phyloP scores from a whole-genome alignment of 371 early-diverging fungal genomes.

The Parasitella parasitica region DNA sequence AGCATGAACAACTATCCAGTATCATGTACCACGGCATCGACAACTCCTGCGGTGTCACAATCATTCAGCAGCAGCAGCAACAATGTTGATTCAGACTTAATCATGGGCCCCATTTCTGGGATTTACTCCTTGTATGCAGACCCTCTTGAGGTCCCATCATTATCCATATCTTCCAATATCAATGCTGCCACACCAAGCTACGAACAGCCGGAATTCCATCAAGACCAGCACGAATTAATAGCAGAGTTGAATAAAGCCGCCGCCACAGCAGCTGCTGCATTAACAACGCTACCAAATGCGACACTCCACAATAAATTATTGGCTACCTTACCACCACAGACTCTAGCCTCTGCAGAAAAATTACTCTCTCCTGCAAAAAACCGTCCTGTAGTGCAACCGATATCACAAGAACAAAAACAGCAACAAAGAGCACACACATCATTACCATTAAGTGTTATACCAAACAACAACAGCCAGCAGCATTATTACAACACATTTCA shows the following conservation, averaged over 20 bases:
- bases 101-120: neutral
- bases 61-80: neutral
- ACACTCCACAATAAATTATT: conserved; percentile 38
- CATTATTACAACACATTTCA: conserved; percentile 26
- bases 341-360: conserved; percentile 37
- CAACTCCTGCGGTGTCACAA: neutral
- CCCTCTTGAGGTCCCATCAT: neutral
- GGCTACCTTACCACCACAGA: conserved; percentile 36
- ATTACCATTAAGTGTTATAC: neutral
- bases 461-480: neutral
- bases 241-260: conserved; percentile 7
- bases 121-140: conserved; percentile 1
- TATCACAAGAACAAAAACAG: neutral
- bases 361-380: conserved; percentile 21
- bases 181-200: neutral
- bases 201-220: neutral
- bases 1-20: neutral
- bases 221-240: neutral
- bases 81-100: neutral
- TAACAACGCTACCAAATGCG: conserved; percentile 21
- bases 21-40: neutral
- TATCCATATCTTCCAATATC: neutral
- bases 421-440: neutral
- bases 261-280: conserved; percentile 10
- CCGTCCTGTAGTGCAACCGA: neutral